Base-by-base conservation (phyloP, 2,329 filamentous ascomycete species). In the Graphilbum sp. region DNA sequence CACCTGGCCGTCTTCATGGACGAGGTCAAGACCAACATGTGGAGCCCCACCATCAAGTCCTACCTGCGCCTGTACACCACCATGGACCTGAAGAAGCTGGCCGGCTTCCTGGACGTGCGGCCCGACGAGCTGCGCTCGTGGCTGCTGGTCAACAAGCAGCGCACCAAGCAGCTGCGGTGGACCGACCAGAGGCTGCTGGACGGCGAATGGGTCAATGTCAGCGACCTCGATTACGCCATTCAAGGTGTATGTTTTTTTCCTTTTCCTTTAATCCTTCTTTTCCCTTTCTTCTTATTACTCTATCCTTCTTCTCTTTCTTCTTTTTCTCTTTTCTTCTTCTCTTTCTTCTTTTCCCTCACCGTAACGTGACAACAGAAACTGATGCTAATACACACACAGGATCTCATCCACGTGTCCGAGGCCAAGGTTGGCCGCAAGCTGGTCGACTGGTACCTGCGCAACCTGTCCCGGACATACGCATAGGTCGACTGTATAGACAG, bases 61-160 rank as follows among this genome's bases (percentile, higher is more conserved):
- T 98, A 98, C 69, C 75, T 98, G 49, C 90, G 93, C 58, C 80
- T 98, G 40, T 98, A 98, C 75, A 96, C 90, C 34, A 98, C 90
- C 50, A 96, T 98, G 88, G 90, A 98, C 54, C 70, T 98, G 46
- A 90, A 88, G 69, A 98, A 98, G 68, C 77, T 98, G 44, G 85
- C 90, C 44, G 87, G 87, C 43, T 98, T 98, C 75, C 72, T 98
- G 39, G 90, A 96, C 53, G 85, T 95, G 42, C 79, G 94, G 61
- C 80, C 88, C n/a, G 90, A 96, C 60, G 86, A 93, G 65, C 72
- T 98, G 48, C 79, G 90, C 50, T 81, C 82, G 43, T 94, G 86
- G 81, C 68, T 98, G 44, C 66, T 98, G 46, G 86, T 98, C 46
- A 96, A 92, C 70, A 98, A 98, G 76, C 90, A 98, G 70, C 81